These are phyloP conservation scores for Trichoderma sp. DNA, from an alignment of 2,329 filamentous ascomycete species.

Conservation along the genomic window DNA sequence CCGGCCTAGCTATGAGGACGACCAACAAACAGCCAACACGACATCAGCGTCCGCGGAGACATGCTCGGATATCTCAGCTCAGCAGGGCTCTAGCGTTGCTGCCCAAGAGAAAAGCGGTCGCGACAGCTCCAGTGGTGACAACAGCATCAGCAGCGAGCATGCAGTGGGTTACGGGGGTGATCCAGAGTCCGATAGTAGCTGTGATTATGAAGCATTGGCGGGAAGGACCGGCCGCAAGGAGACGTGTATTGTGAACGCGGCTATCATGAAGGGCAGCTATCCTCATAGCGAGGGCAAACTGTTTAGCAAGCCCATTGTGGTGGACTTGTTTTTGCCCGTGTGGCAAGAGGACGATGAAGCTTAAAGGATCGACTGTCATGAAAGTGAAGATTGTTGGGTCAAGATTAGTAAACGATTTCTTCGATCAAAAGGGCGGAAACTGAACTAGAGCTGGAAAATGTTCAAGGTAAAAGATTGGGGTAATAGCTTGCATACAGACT, in stretches of 20 bases:
- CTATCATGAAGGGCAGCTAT: slow-evolving; percentile 69
- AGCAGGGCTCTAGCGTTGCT: slow-evolving; percentile 25
- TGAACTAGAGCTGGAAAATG: not conserved
- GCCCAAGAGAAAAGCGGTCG: slow-evolving; percentile 22
- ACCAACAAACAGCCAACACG: slow-evolving; percentile 5
- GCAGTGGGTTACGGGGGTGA: slow-evolving; percentile 29
- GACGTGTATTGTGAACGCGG: slow-evolving; percentile 79
- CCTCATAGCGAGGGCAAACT: slow-evolving; percentile 63
- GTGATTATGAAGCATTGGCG: slow-evolving; percentile 44
- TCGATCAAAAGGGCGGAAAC: not conserved
- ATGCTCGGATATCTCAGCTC: slow-evolving; percentile 4
- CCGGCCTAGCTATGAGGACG: not conserved
- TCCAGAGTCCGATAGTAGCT: slow-evolving; percentile 44
- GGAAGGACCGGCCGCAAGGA: slow-evolving; percentile 56
- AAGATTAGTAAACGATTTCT: not conserved
- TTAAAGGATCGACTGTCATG: not conserved
- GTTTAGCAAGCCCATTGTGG: slow-evolving; percentile 80
- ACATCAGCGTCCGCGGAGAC: not conserved
- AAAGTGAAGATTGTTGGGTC: not conserved
- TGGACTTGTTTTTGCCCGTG: slow-evolving; percentile 73
- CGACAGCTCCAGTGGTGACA: not conserved
- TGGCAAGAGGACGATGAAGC: slow-evolving; percentile 30
- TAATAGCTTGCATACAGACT: not conserved
- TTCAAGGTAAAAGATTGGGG: not conserved
- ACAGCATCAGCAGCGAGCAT: not conserved